Conservation (phyloP, 129 eudicot species). For the Tagetes erecta region DNA sequence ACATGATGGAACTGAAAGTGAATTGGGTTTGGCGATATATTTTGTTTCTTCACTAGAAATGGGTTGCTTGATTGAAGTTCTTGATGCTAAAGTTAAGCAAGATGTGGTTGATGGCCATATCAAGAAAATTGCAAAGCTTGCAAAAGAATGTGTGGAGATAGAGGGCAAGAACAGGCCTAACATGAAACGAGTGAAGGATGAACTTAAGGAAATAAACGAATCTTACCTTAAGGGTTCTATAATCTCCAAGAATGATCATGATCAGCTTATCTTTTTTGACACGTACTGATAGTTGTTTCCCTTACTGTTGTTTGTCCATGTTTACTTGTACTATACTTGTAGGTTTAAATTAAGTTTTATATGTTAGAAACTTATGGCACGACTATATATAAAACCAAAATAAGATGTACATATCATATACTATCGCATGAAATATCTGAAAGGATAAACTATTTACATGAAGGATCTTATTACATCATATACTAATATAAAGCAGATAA, state of each 20-base stretch:
- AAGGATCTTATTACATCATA: constrained; percentile 27
- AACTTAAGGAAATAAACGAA: background rate
- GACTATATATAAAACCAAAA: background rate
- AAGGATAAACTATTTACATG: background rate
- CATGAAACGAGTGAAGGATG: background rate
- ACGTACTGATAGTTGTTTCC: background rate
- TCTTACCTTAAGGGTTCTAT: background rate
- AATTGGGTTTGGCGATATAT: constrained; percentile 26
- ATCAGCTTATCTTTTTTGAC: constrained; percentile 9
- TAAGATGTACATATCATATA: constrained; percentile 3
- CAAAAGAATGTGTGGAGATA: background rate
- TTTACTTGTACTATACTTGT: background rate
- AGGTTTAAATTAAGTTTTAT: background rate
- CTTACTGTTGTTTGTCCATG: background rate
- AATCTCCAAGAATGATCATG: constrained; percentile 15
- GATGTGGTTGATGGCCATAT: background rate
- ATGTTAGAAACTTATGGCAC: background rate
- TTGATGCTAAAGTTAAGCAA: background rate
- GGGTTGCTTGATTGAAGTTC: constrained; percentile 12
- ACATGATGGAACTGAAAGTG: constrained; percentile 23
- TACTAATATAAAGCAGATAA: constrained; percentile 9
- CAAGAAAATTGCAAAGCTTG: background rate
- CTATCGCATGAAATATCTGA: background rate
- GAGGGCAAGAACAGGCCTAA: constrained; percentile 9
- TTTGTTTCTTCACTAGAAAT: constrained; percentile 26